Evolutionary conservation across 331 rosid genomes (phyloP).

Genomic region (Arachis monticola): DNA sequence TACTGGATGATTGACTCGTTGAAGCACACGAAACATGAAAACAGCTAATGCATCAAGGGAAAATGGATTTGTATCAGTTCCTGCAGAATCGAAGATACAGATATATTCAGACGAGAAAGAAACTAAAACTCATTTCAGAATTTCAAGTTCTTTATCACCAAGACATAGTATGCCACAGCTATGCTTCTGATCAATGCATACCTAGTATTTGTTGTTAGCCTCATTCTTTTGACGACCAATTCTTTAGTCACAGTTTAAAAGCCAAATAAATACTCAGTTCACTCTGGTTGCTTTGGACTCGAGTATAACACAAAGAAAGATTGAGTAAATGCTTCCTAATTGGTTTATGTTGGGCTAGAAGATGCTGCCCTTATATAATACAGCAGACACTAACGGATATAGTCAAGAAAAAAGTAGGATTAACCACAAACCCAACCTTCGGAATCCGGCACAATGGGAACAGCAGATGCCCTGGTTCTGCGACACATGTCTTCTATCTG

Average conservation of each 20-base stretch:
- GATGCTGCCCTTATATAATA: neutral
- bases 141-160: constrained; percentile 8
- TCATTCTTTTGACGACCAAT: too few species aligned
- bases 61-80: constrained; percentile 92
- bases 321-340: constrained; percentile 28
- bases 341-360: constrained; percentile 20
- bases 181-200: constrained; percentile 21
- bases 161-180: constrained; percentile 16
- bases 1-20: constrained; percentile 92
- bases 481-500: constrained; percentile 91
- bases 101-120: constrained; percentile 29
- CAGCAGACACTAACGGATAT: constrained; percentile 10
- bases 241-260: too few species aligned
- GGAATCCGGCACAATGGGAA: constrained; percentile 92
- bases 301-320: constrained; percentile 23
- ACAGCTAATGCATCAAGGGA: constrained; percentile 87
- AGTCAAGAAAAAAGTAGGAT: constrained; percentile 37
- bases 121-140: neutral
- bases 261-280: constrained; percentile 23
- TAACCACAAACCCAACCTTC: constrained; percentile 65
- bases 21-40: constrained; percentile 89
- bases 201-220: constrained; percentile 1
- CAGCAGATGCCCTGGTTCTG: constrained; percentile 75
- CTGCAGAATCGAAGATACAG: constrained; percentile 51
- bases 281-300: neutral